Percentiles rank a stretch among this genome's conserved stretches.
These are phyloP conservation scores for Trypanosoma theileri DNA, from an alignment of 208 protist genomes.

Conservation along the genomic window DNA sequence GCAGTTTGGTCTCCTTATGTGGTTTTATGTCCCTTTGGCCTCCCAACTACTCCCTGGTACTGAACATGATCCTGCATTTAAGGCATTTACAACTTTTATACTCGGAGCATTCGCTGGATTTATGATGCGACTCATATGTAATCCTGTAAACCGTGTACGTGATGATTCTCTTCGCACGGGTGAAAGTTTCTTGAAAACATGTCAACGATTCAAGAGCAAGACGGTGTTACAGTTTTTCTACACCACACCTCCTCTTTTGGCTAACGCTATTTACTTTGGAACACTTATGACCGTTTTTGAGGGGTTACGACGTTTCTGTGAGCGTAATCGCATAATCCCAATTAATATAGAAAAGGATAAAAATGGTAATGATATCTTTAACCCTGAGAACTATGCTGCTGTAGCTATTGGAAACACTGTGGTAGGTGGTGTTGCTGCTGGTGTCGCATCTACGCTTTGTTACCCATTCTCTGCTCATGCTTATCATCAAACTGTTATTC, in stretches of 20 bases:
- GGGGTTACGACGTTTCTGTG: constrained; percentile 82
- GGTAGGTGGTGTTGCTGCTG: constrained; percentile 72
- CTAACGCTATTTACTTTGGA: constrained; percentile 87
- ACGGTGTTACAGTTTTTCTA: constrained; percentile 91
- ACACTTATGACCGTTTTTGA: constrained; percentile 87
- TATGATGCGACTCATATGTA: constrained; percentile 85
- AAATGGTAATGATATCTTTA: constrained; percentile 43
- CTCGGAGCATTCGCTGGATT: constrained; percentile 72
- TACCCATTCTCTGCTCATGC: constrained; percentile 85
- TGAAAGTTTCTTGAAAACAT: constrained; percentile 45
- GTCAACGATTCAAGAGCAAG: constrained; percentile 69
- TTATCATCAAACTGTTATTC: constrained; percentile 90
- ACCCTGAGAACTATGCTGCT: constrained; percentile 54
- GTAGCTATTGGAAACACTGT: constrained; percentile 64
- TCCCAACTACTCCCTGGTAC: constrained; percentile 61
- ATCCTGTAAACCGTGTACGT: constrained; percentile 79
- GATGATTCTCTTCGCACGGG: constrained; percentile 84
- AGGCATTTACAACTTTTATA: constrained; percentile 83
- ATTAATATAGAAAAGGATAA: constrained; percentile 22
- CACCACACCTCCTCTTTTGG: constrained; percentile 74
- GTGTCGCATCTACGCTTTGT: constrained; percentile 80
- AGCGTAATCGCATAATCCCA: constrained; percentile 52
- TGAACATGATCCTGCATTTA: constrained; percentile 61
- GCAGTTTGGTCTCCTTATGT: constrained; percentile 86
- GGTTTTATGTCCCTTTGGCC: constrained; percentile 81